Evolutionary conservation across 257 asterid species (phyloP), one percentile per base, ranked within the genome.

Genomic region (Nicotiana paniculata): DNA sequence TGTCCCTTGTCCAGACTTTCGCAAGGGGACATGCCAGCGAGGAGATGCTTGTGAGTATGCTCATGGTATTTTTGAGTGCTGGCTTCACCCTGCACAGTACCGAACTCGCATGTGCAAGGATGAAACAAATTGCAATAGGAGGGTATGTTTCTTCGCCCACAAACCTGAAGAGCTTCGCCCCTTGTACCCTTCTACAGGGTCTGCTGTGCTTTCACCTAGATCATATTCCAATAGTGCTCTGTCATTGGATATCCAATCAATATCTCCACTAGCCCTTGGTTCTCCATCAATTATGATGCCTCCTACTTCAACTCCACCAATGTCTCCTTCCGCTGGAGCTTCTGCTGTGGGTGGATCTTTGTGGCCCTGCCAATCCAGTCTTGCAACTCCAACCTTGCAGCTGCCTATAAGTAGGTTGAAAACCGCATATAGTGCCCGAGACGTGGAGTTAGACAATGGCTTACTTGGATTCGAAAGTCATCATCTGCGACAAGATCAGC

Each of bases 11-110:
- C 89, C 89, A 2, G 88, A 88, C 21, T 88, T 84, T 33, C 88
- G 86, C 32, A 85, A 80, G 66, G 86, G 88, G 43, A n/a, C 85
- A 48, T 88, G 91, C 77, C 87, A 70, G 16, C 78, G 81, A 46
- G 91, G 87, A 55, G 89, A 88, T 21, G 61, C 85, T 32, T 88
- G 91, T 55, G 89, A 88, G 18, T 88, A 88, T 79, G 89, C 91
- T 7, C 91, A 88, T 68, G 91, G 91, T 18, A 86, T 88, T 43
- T 88, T 86, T 77, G 91, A 88, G 84, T 84, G 88, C 65, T 88
- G 91, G 91, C 88, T 86, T 58, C 91, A 88, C 80, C 91, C 91
- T 48, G 88, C 89, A n/a, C 91, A 86, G 61, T 88, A 86, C 63
- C 69, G 89, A 16, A 88, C 91, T 10, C 87, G 91, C 16, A 66